Base-by-base conservation (phyloP, 805 yeast species). In the Starmerella sp. region DNA sequence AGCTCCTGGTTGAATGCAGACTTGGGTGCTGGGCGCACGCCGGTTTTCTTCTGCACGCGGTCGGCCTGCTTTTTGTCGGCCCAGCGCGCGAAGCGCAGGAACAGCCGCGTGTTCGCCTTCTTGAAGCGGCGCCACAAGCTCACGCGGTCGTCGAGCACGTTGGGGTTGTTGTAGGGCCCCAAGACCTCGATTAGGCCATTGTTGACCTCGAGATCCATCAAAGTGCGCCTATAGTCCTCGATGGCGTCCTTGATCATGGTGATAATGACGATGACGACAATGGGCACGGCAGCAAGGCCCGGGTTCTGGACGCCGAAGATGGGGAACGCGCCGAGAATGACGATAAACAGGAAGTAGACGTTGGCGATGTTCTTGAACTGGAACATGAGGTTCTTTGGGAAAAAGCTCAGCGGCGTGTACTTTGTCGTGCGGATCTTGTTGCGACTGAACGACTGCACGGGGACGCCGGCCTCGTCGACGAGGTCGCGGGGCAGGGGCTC, bases 351-450 rank as follows among this genome's bases (percentile, higher is more conserved):
- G 77, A 93, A 93, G 73, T 88, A 93, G 50, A 88, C 72, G 70
- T 93, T 93, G 50, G 98, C 98, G 60, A 90, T 79, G 68, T 91
- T 91, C 57, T 79, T 81, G 69, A 90, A 90, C 71, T 93, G 98
- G 60, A 77, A 77, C 45, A 71, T 69, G 51, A 91, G 68, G 69
- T 91, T 91, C 68, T 91, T 91, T 3, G 97, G 97, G 30, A 91
- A 62, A 65, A 91, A 91, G 13, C 90, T 74, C 53, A 93, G 65
- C 7, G 98, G 96, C 2, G 97, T 93, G 70, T 93, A 93, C 72
- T 89, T 91, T 2, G 98, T 88, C 0, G 98, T 90, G 73, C 97
- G 82, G 63, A 93, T 88, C 69, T 93, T 91, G 73, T 91, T 93
- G 65, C 97, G 78, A 5, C 95, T 82, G 66, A 84, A 91, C n/a